Evolutionary conservation across 1,284 basidiomycete genomes (phyloP), one percentile per base, ranked within the genome.

Genomic region (Heimioporus punctisporus): DNA sequence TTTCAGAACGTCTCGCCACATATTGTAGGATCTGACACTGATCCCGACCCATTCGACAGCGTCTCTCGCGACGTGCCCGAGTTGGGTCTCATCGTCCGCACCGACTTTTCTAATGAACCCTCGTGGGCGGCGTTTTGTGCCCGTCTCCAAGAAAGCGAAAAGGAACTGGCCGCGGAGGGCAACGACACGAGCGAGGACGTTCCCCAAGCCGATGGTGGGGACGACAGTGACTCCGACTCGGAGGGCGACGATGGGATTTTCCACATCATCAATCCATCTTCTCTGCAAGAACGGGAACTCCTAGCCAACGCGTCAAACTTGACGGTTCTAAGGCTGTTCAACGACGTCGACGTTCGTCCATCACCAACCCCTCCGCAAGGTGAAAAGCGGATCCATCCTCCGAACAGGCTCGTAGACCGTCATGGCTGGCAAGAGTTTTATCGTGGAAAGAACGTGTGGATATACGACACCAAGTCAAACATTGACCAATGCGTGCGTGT

Each of bases 391-490:
- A 70, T 81, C 52, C 69, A 72, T 30, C 76, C 80, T 25, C 74
- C 74, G 21, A 81, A 86, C 65, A 75, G 81, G 40, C 76, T 92
- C n/a, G 76, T 86, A 42, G 86, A 87, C 63, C 71, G 75, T 47
- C 74, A 76, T 43, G 84, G 85, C 5, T 83, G 82, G 77, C 88
- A 91, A 66, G 90, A 92, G 66, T 75, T 84, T n/a, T 92, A 92
- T 65, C 61, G 63, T 5, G 89, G 90, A 8, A 80, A 82, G 62
- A 79, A 76, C 26, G 59, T 92, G 19, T 92, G 90, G 90, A 78
- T 92, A 46, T 92, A 90, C 64, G 90, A 92, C 61, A 62, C 74
- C 10, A 73, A 72, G 59, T 90, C 87, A 23, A 88, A 89, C 63
- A 57, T 48, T 15, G 88, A 92, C 67, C 79, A 80, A 58, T 86